Conservation (phyloP, 179 eudicot genomes). For the Kewa caespitosa region DNA sequence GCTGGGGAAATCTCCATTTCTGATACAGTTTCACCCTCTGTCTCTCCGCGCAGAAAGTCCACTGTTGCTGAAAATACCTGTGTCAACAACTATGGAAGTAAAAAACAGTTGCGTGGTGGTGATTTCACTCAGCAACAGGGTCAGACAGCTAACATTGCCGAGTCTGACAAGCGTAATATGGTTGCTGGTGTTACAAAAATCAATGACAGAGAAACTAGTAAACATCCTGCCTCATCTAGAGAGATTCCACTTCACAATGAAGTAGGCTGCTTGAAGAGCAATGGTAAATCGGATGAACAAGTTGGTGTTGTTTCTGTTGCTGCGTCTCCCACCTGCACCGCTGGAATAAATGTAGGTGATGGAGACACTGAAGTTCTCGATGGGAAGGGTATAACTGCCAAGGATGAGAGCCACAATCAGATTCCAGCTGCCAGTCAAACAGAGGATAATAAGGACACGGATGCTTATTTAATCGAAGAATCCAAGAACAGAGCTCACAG, state of each 20-base stretch:
- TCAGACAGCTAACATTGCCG: slow-evolving; percentile 23
- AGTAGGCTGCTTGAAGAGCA: slow-evolving; percentile 23
- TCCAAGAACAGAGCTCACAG: slow-evolving; percentile 1
- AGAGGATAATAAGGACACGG: slow-evolving; percentile 23
- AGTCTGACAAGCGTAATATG: slow-evolving; percentile 16
- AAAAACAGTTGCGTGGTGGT: slow-evolving; percentile 12
- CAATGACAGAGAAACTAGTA: slow-evolving; percentile 20
- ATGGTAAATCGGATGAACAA: slow-evolving; percentile 24
- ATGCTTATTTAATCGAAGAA: slow-evolving; percentile 18
- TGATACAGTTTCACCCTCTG: slow-evolving; percentile 30
- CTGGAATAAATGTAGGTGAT: slow-evolving; percentile 24
- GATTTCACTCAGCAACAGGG: slow-evolving; percentile 1
- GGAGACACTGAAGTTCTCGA: slow-evolving; percentile 20
- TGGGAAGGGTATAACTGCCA: neutral
- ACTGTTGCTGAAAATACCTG: slow-evolving; percentile 14
- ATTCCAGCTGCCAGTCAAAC: slow-evolving; percentile 23
- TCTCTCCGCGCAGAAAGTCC: slow-evolving; percentile 29
- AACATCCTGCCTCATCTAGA: slow-evolving; percentile 1
- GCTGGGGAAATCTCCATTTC: slow-evolving; percentile 38
- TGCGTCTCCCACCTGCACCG: slow-evolving; percentile 23
- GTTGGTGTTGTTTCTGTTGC: slow-evolving; percentile 17
- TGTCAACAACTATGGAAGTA: slow-evolving; percentile 13
- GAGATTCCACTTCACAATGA: slow-evolving; percentile 24
- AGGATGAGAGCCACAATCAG: slow-evolving; percentile 20
- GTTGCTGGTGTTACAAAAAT: slow-evolving; percentile 18